Evolutionary conservation across 1,284 basidiomycete genomes (phyloP).

Genomic region (Papiliotrema nemorosa): DNA sequence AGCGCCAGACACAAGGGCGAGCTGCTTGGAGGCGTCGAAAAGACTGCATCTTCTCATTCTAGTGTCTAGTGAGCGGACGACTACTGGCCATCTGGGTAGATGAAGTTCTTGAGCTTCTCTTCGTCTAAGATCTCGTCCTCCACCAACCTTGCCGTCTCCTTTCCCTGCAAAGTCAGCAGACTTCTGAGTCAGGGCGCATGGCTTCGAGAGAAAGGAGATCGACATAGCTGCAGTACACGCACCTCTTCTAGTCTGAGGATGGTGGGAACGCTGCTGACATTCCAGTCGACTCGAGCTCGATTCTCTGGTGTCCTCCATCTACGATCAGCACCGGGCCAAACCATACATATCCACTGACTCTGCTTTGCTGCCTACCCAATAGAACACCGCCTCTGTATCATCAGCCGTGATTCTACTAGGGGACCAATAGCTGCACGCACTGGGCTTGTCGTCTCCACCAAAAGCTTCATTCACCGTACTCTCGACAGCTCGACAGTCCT

Average conservation of each 20-base stretch:
- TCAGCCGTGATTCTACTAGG: background rate
- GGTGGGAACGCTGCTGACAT: conserved; percentile 65
- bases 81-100: conserved; percentile 7
- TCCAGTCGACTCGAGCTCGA: conserved; percentile 63
- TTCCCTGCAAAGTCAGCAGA: conserved; percentile 48
- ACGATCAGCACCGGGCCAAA: background rate
- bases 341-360: too few species aligned
- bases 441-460: conserved; percentile 55
- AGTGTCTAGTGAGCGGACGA: too few species aligned
- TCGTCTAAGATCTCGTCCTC: conserved; percentile 55
- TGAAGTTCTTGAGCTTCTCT: conserved; percentile 27
- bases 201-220: background rate
- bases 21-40: too few species aligned
- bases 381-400: conserved; percentile 56
- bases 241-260: conserved; percentile 67
- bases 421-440: conserved; percentile 19
- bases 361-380: conserved; percentile 66
- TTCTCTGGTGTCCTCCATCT: conserved; percentile 52
- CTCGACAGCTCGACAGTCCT: conserved; percentile 71
- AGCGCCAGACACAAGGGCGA: too few species aligned
- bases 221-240: conserved; percentile 37
- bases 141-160: conserved; percentile 59
- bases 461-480: conserved; percentile 60
- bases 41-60: too few species aligned
- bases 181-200: background rate